phyloP scores from a whole-genome alignment of 1,284 basidiomycete genomes.

The Coniferiporia weirii region DNA sequence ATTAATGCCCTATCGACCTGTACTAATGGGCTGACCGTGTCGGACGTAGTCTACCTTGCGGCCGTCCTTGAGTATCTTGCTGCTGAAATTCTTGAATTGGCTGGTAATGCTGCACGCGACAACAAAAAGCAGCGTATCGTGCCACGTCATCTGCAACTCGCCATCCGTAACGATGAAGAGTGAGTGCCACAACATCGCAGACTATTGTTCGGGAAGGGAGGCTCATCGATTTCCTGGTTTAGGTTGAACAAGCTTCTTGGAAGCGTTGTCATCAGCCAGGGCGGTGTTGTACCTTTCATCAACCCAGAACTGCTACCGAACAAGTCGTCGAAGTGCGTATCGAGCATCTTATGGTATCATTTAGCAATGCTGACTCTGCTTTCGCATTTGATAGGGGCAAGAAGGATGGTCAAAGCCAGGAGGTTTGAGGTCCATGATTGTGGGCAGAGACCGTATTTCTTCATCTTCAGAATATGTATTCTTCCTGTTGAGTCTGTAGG shows the following conservation, averaged over 20 bases:
- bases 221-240: neutral
- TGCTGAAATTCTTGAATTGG: conserved; percentile 85
- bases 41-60: conserved; percentile 70
- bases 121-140: conserved; percentile 88
- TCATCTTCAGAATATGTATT: neutral
- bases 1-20: neutral
- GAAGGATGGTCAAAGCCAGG: conserved; percentile 16
- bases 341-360: neutral
- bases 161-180: conserved; percentile 86
- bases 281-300: conserved; percentile 76
- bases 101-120: conserved; percentile 76
- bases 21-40: neutral
- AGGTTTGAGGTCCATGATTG: conserved; percentile 3
- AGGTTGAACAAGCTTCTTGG: conserved; percentile 70
- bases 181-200: conserved; percentile 25
- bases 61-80: conserved; percentile 81
- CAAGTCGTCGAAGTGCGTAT: conserved; percentile 24
- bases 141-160: conserved; percentile 82
- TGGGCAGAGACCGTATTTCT: neutral
- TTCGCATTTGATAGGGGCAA: conserved; percentile 5
- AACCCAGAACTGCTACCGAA: conserved; percentile 56
- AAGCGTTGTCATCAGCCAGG: conserved; percentile 80
- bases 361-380: neutral
- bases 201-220: neutral
- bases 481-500: neutral